Percentiles rank a stretch among this genome's conserved stretches.
Evolutionary conservation across 164 flowering plant genomes (phyloP).

Genomic region (Sedum album): DNA sequence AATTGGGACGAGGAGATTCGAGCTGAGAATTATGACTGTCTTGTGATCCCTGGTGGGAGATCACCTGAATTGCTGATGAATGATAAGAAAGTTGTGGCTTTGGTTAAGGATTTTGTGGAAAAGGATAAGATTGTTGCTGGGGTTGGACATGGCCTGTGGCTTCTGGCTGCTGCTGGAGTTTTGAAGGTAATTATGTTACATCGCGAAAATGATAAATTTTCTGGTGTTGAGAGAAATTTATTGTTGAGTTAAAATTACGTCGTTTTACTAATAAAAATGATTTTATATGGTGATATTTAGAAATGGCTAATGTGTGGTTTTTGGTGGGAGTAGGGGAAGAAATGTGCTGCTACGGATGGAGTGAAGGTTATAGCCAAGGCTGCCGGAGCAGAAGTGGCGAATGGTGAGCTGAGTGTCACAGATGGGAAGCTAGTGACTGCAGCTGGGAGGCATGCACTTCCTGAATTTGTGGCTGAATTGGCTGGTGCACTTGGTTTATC

Average conservation of each 20-base stretch:
- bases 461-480: slow-evolving; percentile 8
- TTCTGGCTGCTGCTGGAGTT: slow-evolving; percentile 13
- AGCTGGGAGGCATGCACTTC: slow-evolving; percentile 7
- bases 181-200: slow-evolving; percentile 6
- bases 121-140: slow-evolving; percentile 12
- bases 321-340: slow-evolving; percentile 9
- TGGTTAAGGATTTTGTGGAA: slow-evolving; percentile 9
- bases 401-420: not conserved
- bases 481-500: slow-evolving; percentile 8
- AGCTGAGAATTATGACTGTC: slow-evolving; percentile 12
- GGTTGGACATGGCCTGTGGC: slow-evolving; percentile 15
- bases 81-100: slow-evolving; percentile 8
- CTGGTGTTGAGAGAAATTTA: no score
- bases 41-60: slow-evolving; percentile 13
- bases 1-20: slow-evolving; percentile 9
- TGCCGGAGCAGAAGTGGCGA: slow-evolving; percentile 9
- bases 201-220: no score
- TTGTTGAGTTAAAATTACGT: not conserved
- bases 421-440: slow-evolving; percentile 12
- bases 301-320: not conserved
- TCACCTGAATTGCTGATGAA: slow-evolving; percentile 11
- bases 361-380: slow-evolving; percentile 10
- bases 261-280: not conserved
- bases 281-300: not conserved
- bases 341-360: slow-evolving; percentile 10